These are phyloP conservation scores for Rhizophagus prolifer DNA, from an alignment of 192 early-diverging fungal species.

Conservation along the genomic window DNA sequence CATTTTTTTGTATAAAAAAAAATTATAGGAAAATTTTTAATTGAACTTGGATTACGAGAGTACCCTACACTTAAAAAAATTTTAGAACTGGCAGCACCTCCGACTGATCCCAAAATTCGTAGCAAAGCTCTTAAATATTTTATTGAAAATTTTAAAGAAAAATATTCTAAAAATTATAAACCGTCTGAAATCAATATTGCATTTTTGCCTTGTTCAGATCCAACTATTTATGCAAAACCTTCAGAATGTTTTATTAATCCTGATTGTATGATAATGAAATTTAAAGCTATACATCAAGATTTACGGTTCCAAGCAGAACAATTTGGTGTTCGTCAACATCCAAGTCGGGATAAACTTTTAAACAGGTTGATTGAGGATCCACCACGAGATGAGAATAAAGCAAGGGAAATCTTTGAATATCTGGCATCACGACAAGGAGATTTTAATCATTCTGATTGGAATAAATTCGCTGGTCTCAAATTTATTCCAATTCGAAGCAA, in stretches of 20 bases:
- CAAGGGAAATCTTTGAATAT: constrained; percentile 63
- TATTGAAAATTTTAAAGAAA: constrained; percentile 61
- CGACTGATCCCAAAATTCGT: constrained; percentile 37
- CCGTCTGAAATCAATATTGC: constrained; percentile 38
- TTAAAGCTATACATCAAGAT: constrained; percentile 60
- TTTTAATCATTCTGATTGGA: constrained; percentile 57
- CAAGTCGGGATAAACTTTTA: constrained; percentile 41
- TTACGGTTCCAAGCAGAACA: constrained; percentile 51
- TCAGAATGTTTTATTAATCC: constrained; percentile 64
- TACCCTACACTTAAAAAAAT: constrained; percentile 43
- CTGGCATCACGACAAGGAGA: constrained; percentile 63
- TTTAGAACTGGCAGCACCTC: constrained; percentile 42
- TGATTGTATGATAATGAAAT: constrained; percentile 62
- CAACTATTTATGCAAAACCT: constrained; percentile 50
- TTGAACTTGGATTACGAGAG: constrained; percentile 49
- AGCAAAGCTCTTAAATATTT: constrained; percentile 66
- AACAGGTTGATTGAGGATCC: constrained; percentile 37
- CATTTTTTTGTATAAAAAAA: too few species aligned
- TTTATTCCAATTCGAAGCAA: constrained; percentile 63
- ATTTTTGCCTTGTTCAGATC: constrained; percentile 62
- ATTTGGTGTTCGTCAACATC: constrained; percentile 66
- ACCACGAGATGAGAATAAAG: constrained; percentile 39
- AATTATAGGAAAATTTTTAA: constrained; percentile 43
- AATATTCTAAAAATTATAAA: constrained; percentile 55
- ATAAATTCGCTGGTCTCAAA: constrained; percentile 39